phyloP scores from a whole-genome alignment of 2,329 filamentous ascomycete species.

The Aspergillus tamarii region DNA sequence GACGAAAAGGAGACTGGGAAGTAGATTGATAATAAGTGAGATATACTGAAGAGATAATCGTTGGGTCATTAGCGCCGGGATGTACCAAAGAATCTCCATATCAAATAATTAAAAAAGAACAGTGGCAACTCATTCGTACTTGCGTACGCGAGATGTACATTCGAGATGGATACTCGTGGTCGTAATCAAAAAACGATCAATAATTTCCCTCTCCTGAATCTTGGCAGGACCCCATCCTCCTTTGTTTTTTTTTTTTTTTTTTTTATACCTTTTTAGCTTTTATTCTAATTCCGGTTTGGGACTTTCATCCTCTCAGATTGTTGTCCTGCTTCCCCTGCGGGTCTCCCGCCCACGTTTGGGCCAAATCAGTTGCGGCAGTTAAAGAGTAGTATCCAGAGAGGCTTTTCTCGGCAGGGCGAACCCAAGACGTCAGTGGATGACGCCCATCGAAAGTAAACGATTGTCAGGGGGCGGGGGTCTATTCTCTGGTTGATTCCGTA shows the following conservation, averaged over 20 bases:
- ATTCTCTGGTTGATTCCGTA: not conserved
- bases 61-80: constrained; percentile 15
- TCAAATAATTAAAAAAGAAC: constrained; percentile 4
- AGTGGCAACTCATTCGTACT: constrained; percentile 21
- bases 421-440: constrained; percentile 31
- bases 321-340: not conserved
- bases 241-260: not conserved
- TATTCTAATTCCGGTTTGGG: not conserved
- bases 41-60: constrained; percentile 12
- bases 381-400: not conserved
- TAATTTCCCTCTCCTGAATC: not conserved
- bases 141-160: constrained; percentile 4
- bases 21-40: constrained; percentile 1
- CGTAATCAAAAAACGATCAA: constrained; percentile 1
- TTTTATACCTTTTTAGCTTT: not conserved
- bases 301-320: not conserved
- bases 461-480: constrained; percentile 27
- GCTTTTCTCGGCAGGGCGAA: constrained; percentile 5
- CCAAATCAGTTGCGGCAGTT: constrained; percentile 6
- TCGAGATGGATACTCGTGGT: constrained; percentile 14
- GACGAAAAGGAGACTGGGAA: constrained; percentile 1
- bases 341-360: constrained; percentile 7
- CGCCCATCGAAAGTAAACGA: constrained; percentile 25
- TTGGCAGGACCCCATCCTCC: not conserved
- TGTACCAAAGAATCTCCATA: not conserved